phyloP scores from a whole-genome alignment of 1,284 basidiomycete species.

The Bjerkandera adusta region DNA sequence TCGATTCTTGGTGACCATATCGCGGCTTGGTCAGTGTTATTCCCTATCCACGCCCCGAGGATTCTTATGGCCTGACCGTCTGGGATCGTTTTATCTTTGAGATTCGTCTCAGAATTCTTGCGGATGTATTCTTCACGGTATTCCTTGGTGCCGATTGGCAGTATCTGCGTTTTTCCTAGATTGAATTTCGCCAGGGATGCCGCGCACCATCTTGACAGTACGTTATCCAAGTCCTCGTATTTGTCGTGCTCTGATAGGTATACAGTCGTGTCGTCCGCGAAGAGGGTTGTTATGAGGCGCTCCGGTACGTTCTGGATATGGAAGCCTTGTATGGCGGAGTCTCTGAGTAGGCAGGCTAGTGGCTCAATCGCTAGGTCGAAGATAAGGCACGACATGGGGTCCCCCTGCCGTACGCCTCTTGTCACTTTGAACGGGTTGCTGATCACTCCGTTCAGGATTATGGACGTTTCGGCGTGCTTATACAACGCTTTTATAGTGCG shows the following conservation, averaged over 20 bases:
- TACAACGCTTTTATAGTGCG: slow-evolving; percentile 24
- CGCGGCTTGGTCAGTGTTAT: slow-evolving; percentile 8
- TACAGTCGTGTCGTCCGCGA: slow-evolving; percentile 31
- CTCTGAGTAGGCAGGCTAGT: slow-evolving; percentile 19
- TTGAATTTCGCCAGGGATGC: slow-evolving; percentile 36
- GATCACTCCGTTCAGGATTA: slow-evolving; percentile 27
- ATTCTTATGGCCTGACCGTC: slow-evolving; percentile 21
- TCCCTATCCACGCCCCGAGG: slow-evolving; percentile 30
- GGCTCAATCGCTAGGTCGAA: slow-evolving; percentile 29
- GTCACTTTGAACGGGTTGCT: slow-evolving; percentile 20
- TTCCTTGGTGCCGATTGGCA: slow-evolving; percentile 29
- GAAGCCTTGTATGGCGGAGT: slow-evolving; percentile 19
- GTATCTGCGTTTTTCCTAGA: slow-evolving; percentile 32
- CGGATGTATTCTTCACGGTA: slow-evolving; percentile 4
- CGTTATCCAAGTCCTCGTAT: slow-evolving; percentile 16
- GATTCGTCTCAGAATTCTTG: too few species aligned
- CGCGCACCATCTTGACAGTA: slow-evolving; percentile 29
- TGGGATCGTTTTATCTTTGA: too few species aligned
- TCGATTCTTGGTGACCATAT: slow-evolving; percentile 25
- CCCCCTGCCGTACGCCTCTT: slow-evolving; percentile 31
- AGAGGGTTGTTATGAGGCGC: slow-evolving; percentile 25
- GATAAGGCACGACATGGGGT: slow-evolving; percentile 31
- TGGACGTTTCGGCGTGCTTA: slow-evolving; percentile 18
- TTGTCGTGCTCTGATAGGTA: slow-evolving; percentile 24
- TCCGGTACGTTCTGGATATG: slow-evolving; percentile 13